These are phyloP conservation scores for Sophora flavescens DNA, from an alignment of 306 rosid genomes.

Conservation along the genomic window DNA sequence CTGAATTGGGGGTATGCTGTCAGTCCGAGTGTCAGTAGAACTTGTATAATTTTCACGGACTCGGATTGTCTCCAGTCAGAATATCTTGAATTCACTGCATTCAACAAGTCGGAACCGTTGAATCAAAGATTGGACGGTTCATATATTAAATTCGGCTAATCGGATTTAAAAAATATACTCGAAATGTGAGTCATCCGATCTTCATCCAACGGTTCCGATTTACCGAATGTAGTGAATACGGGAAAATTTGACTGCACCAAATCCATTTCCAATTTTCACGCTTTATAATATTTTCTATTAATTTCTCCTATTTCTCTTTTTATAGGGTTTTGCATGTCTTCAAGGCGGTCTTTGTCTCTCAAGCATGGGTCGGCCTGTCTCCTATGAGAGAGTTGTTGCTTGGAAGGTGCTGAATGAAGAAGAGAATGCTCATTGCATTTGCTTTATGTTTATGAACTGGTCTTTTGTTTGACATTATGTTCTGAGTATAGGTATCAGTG, in stretches of 20 bases:
- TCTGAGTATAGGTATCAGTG: conserved; percentile 8
- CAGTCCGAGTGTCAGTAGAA: not conserved
- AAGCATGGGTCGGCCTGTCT: conserved; percentile 99
- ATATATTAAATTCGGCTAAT: too few relatives aligned
- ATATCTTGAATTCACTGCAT: too few relatives aligned
- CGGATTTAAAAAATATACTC: too few relatives aligned
- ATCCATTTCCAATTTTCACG: not conserved
- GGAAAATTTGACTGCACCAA: too few relatives aligned
- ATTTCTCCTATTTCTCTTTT: conserved; percentile 12
- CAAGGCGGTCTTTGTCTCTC: conserved; percentile 98
- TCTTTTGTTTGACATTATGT: conserved; percentile 68
- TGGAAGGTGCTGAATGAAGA: conserved; percentile 99
- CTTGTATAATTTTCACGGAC: not conserved
- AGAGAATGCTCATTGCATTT: conserved; percentile 94
- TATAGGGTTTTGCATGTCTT: conserved; percentile 93
- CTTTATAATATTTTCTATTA: conserved; percentile 4
- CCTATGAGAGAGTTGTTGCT: conserved; percentile 93
- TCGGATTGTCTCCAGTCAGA: too few relatives aligned
- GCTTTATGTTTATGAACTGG: conserved; percentile 98
- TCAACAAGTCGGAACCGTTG: too few relatives aligned
- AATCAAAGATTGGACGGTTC: too few relatives aligned
- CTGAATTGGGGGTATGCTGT: conserved; percentile 4
- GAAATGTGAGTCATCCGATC: too few relatives aligned
- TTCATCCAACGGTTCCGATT: too few relatives aligned
- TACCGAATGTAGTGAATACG: too few relatives aligned